Evolutionary conservation across 495 filamentous ascomycete genomes (phyloP), one percentile per base, ranked within the genome.

Genomic region (Aspergillus diversus): DNA sequence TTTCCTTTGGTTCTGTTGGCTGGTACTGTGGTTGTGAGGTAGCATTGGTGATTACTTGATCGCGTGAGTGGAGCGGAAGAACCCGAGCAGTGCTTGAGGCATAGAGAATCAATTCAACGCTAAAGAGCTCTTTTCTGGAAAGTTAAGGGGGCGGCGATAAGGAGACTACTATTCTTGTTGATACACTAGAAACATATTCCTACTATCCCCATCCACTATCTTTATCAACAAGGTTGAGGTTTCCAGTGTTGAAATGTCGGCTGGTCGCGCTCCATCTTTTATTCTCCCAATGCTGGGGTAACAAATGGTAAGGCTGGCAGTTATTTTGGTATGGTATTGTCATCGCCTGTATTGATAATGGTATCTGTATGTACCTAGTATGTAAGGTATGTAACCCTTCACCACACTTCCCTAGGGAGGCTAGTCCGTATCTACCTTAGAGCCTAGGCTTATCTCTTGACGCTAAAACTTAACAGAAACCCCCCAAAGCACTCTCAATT

Each of bases 1-100:
- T 48, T 55, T 33, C 37, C 39, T 48, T 16, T n/a, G 16, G 47
- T 50, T 50, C 47, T 17, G 47, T 50, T 50, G 47, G 42, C 33
- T 59, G 37, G 55, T 48, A 59, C 63, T 2, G 58, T 58, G 17
- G 47, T 34, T 13, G 49, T 39, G 51, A 49, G 50, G 63, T 65
- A 60, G 57, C 39, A 60, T 60, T 33, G 15, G 46, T 48, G 16
- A 13, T n/a, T 47, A 12, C 32, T n/a, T 13, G 17, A 31, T 12
- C 33, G 9, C 31, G 47, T 8, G 16, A n/a, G 13, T 31, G 47
- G 47, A 15, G 39, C 11, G 5, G 47, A 31, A 50, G 21, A 50
- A 17, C 47, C 39, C n/a, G 39, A 43, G 39, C 39, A 27, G 4
- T 43, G 39, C 47, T 43, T 8, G 37, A 21, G 46, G 15, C 2